These are phyloP conservation scores for Calonectria pauciramosa DNA, from an alignment of 2,329 filamentous ascomycete genomes.

Conservation along the genomic window DNA sequence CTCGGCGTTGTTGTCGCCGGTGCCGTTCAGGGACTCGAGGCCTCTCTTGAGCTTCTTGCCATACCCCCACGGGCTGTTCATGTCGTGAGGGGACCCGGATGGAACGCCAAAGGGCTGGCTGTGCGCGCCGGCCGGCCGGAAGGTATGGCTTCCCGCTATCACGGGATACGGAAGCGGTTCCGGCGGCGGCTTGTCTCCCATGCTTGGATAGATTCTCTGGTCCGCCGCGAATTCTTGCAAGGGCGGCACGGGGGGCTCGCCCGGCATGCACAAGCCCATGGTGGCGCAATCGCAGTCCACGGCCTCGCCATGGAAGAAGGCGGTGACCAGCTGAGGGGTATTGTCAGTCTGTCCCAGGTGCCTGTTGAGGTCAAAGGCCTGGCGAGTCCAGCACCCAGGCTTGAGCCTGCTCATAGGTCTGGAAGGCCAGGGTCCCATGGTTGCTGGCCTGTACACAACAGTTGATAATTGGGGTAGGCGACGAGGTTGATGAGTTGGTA, in stretches of 20 bases:
- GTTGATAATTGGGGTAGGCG: background rate
- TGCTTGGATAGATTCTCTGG: background rate
- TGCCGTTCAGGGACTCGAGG: background rate
- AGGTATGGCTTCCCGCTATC: background rate
- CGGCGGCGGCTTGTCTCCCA: background rate
- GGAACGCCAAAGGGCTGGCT: background rate
- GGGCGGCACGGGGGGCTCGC: constrained; percentile 18
- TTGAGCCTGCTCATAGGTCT: background rate
- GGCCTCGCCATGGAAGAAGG: background rate
- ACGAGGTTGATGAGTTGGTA: background rate
- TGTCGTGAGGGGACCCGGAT: background rate
- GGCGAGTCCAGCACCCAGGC: background rate
- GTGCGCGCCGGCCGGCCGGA: background rate
- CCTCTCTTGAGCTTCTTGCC: background rate
- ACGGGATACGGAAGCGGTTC: background rate
- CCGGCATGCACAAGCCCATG: background rate
- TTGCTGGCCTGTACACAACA: background rate
- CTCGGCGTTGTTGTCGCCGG: background rate
- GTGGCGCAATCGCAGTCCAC: constrained; percentile 16
- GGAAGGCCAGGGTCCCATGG: background rate
- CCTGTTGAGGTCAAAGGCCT: background rate
- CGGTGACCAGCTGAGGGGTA: background rate
- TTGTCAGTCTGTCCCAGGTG: background rate
- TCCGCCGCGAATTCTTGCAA: constrained; percentile 11
- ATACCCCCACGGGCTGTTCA: background rate